phyloP scores from a whole-genome alignment of 2,329 filamentous ascomycete genomes.

The Pseudogymnoascus sp. region DNA sequence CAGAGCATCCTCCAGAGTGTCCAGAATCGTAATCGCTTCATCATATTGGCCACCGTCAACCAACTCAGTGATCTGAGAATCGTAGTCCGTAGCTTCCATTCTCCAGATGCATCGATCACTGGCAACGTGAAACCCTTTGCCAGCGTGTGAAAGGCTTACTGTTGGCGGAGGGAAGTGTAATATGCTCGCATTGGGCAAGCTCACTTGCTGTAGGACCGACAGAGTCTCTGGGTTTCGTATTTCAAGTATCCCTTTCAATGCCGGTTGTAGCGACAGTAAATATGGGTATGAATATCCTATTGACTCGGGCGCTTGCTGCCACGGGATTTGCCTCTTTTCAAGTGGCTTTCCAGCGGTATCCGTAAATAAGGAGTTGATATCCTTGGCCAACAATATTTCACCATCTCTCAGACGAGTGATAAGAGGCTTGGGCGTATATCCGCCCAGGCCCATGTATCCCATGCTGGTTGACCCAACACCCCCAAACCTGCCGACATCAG shows the following conservation, averaged over 20 bases:
- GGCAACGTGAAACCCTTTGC: conserved; percentile 88
- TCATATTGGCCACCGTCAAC: conserved; percentile 68
- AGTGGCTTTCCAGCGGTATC: conserved; percentile 73
- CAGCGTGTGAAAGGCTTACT: conserved; percentile 87
- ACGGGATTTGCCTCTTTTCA: conserved; percentile 83
- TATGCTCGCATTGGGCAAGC: conserved; percentile 70
- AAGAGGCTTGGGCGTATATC: conserved; percentile 84
- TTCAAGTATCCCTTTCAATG: conserved; percentile 76
- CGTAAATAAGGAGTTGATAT: conserved; percentile 91
- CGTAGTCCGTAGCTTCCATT: conserved; percentile 89
- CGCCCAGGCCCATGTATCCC: conserved; percentile 93
- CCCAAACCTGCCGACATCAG: conserved; percentile 57
- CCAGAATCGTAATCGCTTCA: conserved; percentile 82
- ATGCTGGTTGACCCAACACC: conserved; percentile 78
- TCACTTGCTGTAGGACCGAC: conserved; percentile 78
- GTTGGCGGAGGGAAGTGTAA: conserved; percentile 90
- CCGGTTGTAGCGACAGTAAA: conserved; percentile 74
- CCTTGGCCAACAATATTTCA: conserved; percentile 88
- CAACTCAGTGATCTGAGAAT: conserved; percentile 77
- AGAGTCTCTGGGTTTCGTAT: conserved; percentile 88
- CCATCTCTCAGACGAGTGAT: conserved; percentile 74
- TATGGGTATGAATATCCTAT: conserved; percentile 97
- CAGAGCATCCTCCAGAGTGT: conserved; percentile 87
- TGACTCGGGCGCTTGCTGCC: conserved; percentile 77
- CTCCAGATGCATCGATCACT: conserved; percentile 92